Evolutionary conservation across 306 rosid genomes (phyloP).

Genomic region (Vicia faba): DNA sequence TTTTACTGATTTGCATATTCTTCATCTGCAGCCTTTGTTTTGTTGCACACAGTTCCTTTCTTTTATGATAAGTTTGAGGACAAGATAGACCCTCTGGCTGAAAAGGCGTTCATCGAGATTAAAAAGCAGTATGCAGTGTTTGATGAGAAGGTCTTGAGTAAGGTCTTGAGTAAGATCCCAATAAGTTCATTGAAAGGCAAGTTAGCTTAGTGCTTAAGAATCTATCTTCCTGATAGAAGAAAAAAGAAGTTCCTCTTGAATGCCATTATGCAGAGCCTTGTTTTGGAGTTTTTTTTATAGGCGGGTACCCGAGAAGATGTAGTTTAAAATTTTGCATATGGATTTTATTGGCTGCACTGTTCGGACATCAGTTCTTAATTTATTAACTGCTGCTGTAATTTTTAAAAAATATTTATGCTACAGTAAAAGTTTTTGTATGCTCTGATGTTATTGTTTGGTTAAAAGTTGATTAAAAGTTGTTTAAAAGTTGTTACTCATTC

Average conservation of each 20-base stretch:
- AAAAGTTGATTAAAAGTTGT: too few relatives aligned
- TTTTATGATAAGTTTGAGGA: slow-evolving; percentile 72
- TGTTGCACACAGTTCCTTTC: slow-evolving; percentile 75
- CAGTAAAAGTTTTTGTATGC: not conserved
- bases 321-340: slow-evolving; percentile 38
- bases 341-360: slow-evolving; percentile 37
- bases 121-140: slow-evolving; percentile 73
- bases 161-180: slow-evolving; percentile 71
- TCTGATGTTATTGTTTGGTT: not conserved
- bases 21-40: slow-evolving; percentile 66
- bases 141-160: slow-evolving; percentile 75
- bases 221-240: slow-evolving; percentile 13
- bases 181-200: slow-evolving; percentile 61
- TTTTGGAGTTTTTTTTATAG: slow-evolving; percentile 43
- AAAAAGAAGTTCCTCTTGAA: slow-evolving; percentile 19
- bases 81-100: slow-evolving; percentile 68
- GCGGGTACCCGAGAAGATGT: slow-evolving; percentile 31
- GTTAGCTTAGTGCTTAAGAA: slow-evolving; percentile 48
- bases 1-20: slow-evolving; percentile 3
- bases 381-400: slow-evolving; percentile 15
- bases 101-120: slow-evolving; percentile 62
- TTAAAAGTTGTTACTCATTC: too few relatives aligned
- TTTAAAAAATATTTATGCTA: slow-evolving; percentile 7
- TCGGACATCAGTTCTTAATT: slow-evolving; percentile 25
- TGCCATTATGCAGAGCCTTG: slow-evolving; percentile 32